These are phyloP conservation scores for Scenedesmus sp. DNA, from an alignment of 163 green algal species.

Conservation along the genomic window DNA sequence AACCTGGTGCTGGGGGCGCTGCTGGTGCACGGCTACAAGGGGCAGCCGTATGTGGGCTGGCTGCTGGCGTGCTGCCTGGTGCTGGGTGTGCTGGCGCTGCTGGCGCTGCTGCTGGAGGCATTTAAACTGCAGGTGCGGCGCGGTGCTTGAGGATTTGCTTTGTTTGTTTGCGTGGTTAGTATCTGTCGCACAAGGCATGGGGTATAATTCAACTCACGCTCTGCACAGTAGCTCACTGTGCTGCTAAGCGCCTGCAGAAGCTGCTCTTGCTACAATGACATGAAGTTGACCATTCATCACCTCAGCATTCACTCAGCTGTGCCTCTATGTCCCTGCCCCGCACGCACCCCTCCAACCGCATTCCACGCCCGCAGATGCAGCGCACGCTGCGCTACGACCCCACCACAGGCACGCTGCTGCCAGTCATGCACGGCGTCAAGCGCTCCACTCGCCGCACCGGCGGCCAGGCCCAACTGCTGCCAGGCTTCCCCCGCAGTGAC, in stretches of 20 bases:
- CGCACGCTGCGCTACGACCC: conserved; percentile 30
- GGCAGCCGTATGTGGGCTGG: conserved; percentile 34
- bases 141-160: neutral
- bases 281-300: neutral
- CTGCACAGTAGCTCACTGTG: neutral
- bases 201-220: too few relatives aligned
- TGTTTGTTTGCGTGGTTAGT: too few relatives aligned
- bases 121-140: conserved; percentile 44
- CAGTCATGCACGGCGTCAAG: neutral
- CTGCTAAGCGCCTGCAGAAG: neutral
- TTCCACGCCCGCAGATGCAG: conserved; percentile 27
- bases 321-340: neutral
- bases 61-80: conserved; percentile 16
- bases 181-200: neutral
- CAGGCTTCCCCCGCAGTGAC: neutral
- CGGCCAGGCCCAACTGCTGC: neutral
- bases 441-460: conserved; percentile 9
- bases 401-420: neutral
- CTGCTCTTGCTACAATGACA: neutral
- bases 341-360: too few relatives aligned
- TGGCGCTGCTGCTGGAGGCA: conserved; percentile 41
- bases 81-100: neutral
- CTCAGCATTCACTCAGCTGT: neutral
- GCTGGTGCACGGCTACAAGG: conserved; percentile 43
- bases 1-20: conserved; percentile 33